Evolutionary conservation across 1,284 basidiomycete genomes (phyloP), one percentile per base, ranked within the genome.

Genomic region (Takashimella koratensis): DNA sequence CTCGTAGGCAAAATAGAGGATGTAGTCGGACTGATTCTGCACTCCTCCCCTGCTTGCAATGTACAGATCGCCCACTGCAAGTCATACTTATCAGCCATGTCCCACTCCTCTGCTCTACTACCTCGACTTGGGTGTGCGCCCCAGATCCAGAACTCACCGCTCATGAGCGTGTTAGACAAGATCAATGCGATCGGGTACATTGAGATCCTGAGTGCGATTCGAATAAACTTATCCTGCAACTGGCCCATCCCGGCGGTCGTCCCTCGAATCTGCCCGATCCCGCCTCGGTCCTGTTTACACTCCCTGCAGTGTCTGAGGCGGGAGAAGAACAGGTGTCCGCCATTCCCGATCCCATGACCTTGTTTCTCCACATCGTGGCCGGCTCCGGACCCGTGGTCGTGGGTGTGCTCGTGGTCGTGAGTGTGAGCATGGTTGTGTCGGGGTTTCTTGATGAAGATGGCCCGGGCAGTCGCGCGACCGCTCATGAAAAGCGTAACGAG

Each of bases 401-500:
- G 59, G 26, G 62, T 50, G 25, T 64, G 54, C 21, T 60, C 58
- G 27, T 59, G 63, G 49, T 52, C 49, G 43, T 60, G 57, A 42
- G 54, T 40, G 45, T 66, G 61, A 20, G 61, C 59, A 43, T 71
- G 60, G 42, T 46, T 22, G 40, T 53, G 52, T 4, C 52, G 52
- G 12, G 22, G 30, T 16, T 8, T 8, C 16, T 36, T 36, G 4
- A 53, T 51, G 24, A 61, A 62, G 12, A 70, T 46, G 1, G 66
- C 65, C 10, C 58, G 53, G 2, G 62, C 60, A 5, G 63, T 66
- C 2, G 60, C 60, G 20, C 62, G 58, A 25, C 64, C 65, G 41
- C 65, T 63, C 11, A 55, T 51, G 58, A 67, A 67, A 5, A 71
- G 59, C 23, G 59, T 62, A 13, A 56, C 36, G 19, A 71, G 57